Percentiles rank a stretch among this genome's conserved stretches.
phyloP scores from a whole-genome alignment of 129 eudicot species.

The Kitagawia praeruptora region DNA sequence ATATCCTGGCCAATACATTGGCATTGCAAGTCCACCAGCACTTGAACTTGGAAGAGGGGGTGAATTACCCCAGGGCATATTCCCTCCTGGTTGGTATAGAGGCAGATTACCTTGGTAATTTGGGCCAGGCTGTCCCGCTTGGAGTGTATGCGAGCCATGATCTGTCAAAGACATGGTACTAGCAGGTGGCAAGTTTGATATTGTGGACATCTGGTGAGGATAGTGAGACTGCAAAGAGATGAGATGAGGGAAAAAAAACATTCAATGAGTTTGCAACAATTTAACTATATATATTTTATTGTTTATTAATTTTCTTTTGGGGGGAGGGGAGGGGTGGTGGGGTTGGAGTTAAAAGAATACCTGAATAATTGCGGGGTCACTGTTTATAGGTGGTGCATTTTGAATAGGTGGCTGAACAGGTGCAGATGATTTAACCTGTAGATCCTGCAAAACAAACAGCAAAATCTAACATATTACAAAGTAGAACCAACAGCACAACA shows the following conservation, averaged over 20 bases:
- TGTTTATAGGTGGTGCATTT: conserved; percentile 42
- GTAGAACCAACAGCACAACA: not conserved
- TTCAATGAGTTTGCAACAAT: not conserved
- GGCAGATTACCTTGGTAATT: conserved; percentile 58
- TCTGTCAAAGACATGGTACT: conserved; percentile 35
- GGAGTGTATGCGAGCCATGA: conserved; percentile 43
- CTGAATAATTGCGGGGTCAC: conserved; percentile 89
- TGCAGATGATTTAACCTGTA: conserved; percentile 75
- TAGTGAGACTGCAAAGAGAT: conserved; percentile 67
- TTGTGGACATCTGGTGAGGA: conserved; percentile 53
- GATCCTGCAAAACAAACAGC: conserved; percentile 45
- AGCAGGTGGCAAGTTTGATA: conserved; percentile 52
- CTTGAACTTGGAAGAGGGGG: conserved; percentile 48
- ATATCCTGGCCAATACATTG: conserved; percentile 93
- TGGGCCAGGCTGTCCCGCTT: conserved; percentile 55
- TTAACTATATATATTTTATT: not conserved
- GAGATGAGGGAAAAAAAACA: not conserved
- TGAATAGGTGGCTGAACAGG: conserved; percentile 66
- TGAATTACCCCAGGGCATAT: conserved; percentile 65
- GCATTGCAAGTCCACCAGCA: conserved; percentile 65
- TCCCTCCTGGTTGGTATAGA: conserved; percentile 73
- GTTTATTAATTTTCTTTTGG: no score
- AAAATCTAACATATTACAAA: not conserved
- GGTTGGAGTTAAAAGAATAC: conserved; percentile 19
- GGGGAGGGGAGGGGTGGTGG: not conserved